phyloP scores from a whole-genome alignment of 2,329 filamentous ascomycete species.

The Penicillium glabrum region DNA sequence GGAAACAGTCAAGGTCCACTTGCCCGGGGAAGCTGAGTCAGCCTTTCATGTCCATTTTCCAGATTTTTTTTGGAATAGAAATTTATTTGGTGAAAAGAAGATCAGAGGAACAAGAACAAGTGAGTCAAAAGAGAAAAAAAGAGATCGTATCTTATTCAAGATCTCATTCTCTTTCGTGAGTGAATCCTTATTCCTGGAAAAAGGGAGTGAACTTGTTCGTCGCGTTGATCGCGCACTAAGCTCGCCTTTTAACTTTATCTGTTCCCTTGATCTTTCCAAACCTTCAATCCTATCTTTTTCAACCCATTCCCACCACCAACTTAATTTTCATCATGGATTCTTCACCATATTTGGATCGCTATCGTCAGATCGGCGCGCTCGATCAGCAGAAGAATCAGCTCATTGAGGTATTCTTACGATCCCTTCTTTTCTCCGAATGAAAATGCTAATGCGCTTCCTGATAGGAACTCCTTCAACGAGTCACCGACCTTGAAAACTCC shows the following conservation, averaged over 20 bases:
- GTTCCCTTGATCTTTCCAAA: not conserved
- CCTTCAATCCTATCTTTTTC: not conserved
- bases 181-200: not conserved
- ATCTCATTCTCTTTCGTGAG: not conserved
- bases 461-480: conserved; percentile 48
- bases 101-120: not conserved
- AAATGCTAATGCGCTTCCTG: conserved; percentile 1
- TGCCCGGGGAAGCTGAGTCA: conserved; percentile 24
- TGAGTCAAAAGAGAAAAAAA: not conserved
- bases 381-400: conserved; percentile 50
- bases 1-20: conserved; percentile 26
- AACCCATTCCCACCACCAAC: not conserved
- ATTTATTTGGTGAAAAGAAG: not conserved
- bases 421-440: conserved; percentile 4
- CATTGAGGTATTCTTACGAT: conserved; percentile 42
- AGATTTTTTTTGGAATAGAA: conserved; percentile 10
- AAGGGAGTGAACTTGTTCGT: not conserved
- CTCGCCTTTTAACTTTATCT: conserved; percentile 2
- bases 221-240: conserved; percentile 4
- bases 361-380: conserved; percentile 43
- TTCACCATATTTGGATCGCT: conserved; percentile 41
- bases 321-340: conserved; percentile 25
- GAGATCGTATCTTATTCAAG: not conserved
- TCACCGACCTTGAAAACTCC: conserved; percentile 45
- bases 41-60: conserved; percentile 12